Base-by-base conservation (phyloP, 2,329 filamentous ascomycete genomes). In the Juglanconis sp. region DNA sequence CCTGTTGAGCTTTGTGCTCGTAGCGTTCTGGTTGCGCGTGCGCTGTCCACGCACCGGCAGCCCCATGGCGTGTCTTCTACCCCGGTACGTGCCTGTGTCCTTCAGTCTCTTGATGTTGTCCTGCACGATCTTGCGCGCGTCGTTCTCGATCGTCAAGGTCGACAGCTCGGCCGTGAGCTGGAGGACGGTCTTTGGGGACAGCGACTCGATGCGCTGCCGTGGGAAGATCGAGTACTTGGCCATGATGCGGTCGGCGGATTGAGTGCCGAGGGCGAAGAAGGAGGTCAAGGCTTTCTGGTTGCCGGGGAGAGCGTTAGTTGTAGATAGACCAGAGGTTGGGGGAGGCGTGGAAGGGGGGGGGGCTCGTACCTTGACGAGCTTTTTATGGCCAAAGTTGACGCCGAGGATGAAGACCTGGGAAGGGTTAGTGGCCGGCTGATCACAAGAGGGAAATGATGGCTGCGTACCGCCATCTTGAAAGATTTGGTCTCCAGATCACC, bases 131-230 rank as follows among this genome's bases (percentile, higher is more conserved):
- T 89, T 85, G 69, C 87, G 81, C 65, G 96, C 81, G 69, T 98
- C 93, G 74, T 90, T 96, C 75, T 97, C 95, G 69, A 98, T 91
- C 62, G 90, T 96, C 91, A 99, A 93, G 57, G 87, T 88, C 15
- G 92, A 91, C 46, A 99, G 81, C 70, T 96, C 91, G 54, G 89
- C 89, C 30, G 90, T 95, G 63, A 99, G 81, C 56, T 90, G 88
- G 56, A 91, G 88, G 67, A 96, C 79, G 63, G 92, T 93, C 72
- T 89, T 87, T 62, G 88, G 86, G 49, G 86, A 82, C 24, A 99
- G 78, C 7, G 86, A 82, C 72, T 90, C 90, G 67, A 98, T 81
- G 70, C 87, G 90, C 66, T 91, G 90, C 60, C 85, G 88, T 35
- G 91, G 88, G 77, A 96, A 91, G 72, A 99, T 96, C 68, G 88